These are phyloP conservation scores for Teratosphaeria nubilosa DNA, from an alignment of 2,329 filamentous ascomycete species.

Conservation along the genomic window DNA sequence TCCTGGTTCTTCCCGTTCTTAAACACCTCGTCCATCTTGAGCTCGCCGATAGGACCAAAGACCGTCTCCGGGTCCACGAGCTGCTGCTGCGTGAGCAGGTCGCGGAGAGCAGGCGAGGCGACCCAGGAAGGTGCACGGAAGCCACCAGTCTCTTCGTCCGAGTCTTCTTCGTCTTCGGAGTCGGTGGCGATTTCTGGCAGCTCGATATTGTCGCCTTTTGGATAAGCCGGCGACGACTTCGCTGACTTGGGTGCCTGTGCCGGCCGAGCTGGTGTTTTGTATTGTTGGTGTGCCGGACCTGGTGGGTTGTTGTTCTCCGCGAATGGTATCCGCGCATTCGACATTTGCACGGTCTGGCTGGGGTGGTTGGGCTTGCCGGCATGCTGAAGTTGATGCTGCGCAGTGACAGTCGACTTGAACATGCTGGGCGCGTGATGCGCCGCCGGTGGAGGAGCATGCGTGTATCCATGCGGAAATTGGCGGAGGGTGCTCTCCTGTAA, in stretches of 20 bases:
- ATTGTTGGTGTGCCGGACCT: constrained; percentile 19
- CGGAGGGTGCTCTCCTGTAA: constrained; percentile 44
- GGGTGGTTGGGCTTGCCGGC: constrained; percentile 52
- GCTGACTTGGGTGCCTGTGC: constrained; percentile 42
- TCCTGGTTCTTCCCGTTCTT: constrained; percentile 64
- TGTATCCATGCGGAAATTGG: constrained; percentile 55
- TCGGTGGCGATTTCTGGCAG: constrained; percentile 94
- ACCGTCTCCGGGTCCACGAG: constrained; percentile 72
- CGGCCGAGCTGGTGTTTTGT: constrained; percentile 58
- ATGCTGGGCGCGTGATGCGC: constrained; percentile 38
- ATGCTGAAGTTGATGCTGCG: constrained; percentile 55
- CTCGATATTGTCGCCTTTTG: constrained; percentile 80
- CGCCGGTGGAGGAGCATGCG: constrained; percentile 46
- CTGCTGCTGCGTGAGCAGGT: constrained; percentile 71
- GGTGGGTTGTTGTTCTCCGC: constrained; percentile 55
- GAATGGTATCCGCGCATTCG: constrained; percentile 83
- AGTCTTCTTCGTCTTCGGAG: constrained; percentile 73
- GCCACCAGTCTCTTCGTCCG: constrained; percentile 42
- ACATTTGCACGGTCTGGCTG: constrained; percentile 76
- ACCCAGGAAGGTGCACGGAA: constrained; percentile 73
- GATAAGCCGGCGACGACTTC: constrained; percentile 75
- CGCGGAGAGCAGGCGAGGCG: constrained; percentile 70
- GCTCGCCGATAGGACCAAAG: constrained; percentile 76
- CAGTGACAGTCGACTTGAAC: constrained; percentile 56
- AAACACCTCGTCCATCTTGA: constrained; percentile 97